Conservation (phyloP, 208 protist genomes). For the Acanthamoeba royreba region DNA sequence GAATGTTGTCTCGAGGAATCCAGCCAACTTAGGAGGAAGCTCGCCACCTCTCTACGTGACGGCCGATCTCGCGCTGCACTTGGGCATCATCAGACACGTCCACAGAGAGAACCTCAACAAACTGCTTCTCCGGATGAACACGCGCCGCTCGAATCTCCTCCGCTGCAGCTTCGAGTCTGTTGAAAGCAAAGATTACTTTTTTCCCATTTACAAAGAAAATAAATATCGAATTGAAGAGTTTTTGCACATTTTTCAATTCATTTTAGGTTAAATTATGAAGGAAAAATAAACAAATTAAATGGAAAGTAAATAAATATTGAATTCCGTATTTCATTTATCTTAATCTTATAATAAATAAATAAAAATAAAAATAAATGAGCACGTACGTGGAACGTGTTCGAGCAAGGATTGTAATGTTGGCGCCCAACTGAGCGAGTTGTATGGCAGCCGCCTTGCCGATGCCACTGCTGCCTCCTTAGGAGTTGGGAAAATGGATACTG, state of each 20-base stretch:
- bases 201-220: too few species aligned
- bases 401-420: slow-evolving; percentile 56
- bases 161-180: slow-evolving; percentile 29
- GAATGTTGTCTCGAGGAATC: too few species aligned
- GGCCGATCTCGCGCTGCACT: not conserved
- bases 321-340: not conserved
- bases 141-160: not conserved
- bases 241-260: too few species aligned
- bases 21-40: not conserved
- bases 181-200: too few species aligned
- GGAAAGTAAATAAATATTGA: too few species aligned
- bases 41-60: not conserved
- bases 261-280: too few species aligned
- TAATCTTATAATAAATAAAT: not conserved
- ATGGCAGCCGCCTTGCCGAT: slow-evolving; percentile 57
- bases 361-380: too few species aligned
- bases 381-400: not conserved
- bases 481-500: not conserved
- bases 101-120: slow-evolving; percentile 41
- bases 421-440: not conserved
- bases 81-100: slow-evolving; percentile 29
- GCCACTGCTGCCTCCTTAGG: slow-evolving; percentile 36
- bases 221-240: too few species aligned
- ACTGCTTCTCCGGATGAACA: not conserved
- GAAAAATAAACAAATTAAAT: not conserved